phyloP scores from a whole-genome alignment of 441 rosid species.

The Adansonia rubrostipa region DNA sequence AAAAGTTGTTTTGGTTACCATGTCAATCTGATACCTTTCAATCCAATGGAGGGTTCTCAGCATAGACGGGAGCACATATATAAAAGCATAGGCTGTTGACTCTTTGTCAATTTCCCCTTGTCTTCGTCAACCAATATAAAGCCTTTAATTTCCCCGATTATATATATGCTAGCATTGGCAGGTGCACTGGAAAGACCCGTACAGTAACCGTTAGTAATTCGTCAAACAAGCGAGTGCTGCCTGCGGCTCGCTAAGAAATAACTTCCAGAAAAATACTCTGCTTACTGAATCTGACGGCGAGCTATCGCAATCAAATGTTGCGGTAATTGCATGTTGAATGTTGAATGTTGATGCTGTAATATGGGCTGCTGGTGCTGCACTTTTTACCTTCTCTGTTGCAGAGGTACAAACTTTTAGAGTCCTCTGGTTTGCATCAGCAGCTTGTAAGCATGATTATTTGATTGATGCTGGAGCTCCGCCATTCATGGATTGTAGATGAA shows the following conservation, averaged over 20 bases:
- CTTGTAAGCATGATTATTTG: no score
- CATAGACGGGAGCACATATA: slow-evolving; percentile 64
- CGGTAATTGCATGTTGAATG: slow-evolving; percentile 35
- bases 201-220: slow-evolving; percentile 72
- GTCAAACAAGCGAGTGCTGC: slow-evolving; percentile 94
- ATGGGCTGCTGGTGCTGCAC: not conserved
- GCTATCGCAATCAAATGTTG: slow-evolving; percentile 47
- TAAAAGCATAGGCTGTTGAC: slow-evolving; percentile 55
- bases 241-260: slow-evolving; percentile 74
- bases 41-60: slow-evolving; percentile 91
- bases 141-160: not conserved
- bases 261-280: slow-evolving; percentile 55
- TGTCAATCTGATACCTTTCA: slow-evolving; percentile 89
- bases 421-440: no score
- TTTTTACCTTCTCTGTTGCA: no score
- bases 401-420: no score
- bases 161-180: slow-evolving; percentile 58
- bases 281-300: slow-evolving; percentile 40
- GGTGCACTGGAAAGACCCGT: slow-evolving; percentile 58
- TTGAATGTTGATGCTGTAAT: slow-evolving; percentile 45
- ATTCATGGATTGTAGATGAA: no score
- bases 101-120: not conserved
- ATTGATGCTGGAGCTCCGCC: no score
- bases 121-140: not conserved
- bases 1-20: slow-evolving; percentile 45